phyloP scores from a whole-genome alignment of 768 basidiomycete species.

The Lactarius akahatsu region DNA sequence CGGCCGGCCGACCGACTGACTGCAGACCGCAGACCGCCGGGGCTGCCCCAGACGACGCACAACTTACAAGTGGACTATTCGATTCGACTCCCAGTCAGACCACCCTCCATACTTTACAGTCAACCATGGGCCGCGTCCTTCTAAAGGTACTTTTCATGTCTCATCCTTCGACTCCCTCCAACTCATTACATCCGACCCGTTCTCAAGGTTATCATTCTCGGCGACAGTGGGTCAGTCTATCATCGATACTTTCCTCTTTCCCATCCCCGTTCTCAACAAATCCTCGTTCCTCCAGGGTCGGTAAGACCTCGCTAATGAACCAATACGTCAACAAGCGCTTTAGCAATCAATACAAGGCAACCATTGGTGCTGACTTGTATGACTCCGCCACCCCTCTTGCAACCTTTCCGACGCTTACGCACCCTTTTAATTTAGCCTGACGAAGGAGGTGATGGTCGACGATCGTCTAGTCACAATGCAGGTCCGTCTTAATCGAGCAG shows the following conservation, averaged over 20 bases:
- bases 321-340: constrained; percentile 99
- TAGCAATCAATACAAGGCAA: constrained; percentile 99
- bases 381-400: constrained; percentile 39
- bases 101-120: constrained; percentile 29
- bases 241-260: not conserved
- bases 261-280: constrained; percentile 24
- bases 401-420: constrained; percentile 9
- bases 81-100: constrained; percentile 6
- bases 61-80: not conserved
- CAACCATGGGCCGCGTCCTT: constrained; percentile 76
- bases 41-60: not conserved
- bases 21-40: not conserved
- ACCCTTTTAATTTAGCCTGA: constrained; percentile 55
- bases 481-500: constrained; percentile 45
- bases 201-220: constrained; percentile 92
- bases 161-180: not conserved
- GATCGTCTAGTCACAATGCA: constrained; percentile 99
- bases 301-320: constrained; percentile 99
- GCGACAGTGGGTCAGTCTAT: constrained; percentile 85
- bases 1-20: not conserved
- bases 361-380: constrained; percentile 95
- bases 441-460: constrained; percentile 98
- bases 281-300: constrained; percentile 59
- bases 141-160: constrained; percentile 59
- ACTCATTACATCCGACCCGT: constrained; percentile 25